Percentiles rank a stretch among this genome's conserved stretches.
phyloP scores from a whole-genome alignment of 495 filamentous ascomycete species.

The Geoglossum glabrum region DNA sequence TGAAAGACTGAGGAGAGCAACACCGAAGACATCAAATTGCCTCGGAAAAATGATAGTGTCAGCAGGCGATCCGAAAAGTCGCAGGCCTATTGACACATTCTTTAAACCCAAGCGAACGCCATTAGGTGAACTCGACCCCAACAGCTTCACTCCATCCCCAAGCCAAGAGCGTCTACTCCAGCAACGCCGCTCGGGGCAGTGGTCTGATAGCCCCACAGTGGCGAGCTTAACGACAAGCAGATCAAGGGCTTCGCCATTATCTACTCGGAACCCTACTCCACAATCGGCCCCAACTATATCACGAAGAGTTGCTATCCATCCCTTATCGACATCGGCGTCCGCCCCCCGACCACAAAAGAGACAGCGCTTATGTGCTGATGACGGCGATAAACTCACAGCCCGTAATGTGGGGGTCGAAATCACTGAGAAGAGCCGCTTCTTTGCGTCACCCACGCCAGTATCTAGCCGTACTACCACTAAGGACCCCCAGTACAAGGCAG shows the following conservation, averaged over 20 bases:
- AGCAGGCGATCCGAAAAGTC: conserved; percentile 37
- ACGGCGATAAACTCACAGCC: neutral
- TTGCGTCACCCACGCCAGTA: conserved; percentile 18
- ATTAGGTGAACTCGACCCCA: conserved; percentile 70
- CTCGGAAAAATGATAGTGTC: conserved; percentile 5
- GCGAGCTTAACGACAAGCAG: conserved; percentile 10
- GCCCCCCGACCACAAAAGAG: conserved; percentile 35
- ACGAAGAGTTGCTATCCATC: conserved; percentile 17
- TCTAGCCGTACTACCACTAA: conserved; percentile 31
- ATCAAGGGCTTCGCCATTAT: neutral
- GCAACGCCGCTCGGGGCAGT: conserved; percentile 30
- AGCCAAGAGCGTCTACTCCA: conserved; percentile 40
- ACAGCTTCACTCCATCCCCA: conserved; percentile 55
- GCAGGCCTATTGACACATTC: conserved; percentile 52
- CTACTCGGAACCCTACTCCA: neutral
- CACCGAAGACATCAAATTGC: conserved; percentile 10
- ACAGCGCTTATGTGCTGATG: conserved; percentile 37
- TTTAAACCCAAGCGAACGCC: conserved; percentile 60
- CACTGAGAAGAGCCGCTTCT: conserved; percentile 31
- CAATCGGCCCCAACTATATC: conserved; percentile 19
- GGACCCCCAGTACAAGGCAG: conserved; percentile 24
- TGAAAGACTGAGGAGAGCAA: conserved; percentile 19
- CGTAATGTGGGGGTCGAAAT: neutral
- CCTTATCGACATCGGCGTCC: neutral
- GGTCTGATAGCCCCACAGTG: conserved; percentile 27